Conservation (phyloP, 1,139 yeast genomes). For the Candida sojae region DNA sequence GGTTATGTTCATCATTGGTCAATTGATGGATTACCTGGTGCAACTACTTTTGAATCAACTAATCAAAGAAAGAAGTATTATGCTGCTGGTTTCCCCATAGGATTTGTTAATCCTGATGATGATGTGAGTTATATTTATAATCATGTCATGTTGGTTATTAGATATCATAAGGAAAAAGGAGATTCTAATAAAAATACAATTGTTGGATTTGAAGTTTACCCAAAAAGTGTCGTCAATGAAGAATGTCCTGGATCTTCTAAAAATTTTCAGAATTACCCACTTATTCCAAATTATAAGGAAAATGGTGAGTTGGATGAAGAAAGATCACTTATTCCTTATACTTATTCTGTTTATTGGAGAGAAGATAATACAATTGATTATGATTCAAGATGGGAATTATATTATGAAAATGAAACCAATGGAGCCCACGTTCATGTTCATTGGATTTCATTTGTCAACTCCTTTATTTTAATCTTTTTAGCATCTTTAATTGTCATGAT, state of each 20-base stretch:
- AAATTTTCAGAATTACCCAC: conserved; percentile 54
- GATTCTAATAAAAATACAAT: conserved; percentile 51
- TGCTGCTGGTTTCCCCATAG: conserved; percentile 86
- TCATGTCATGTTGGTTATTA: conserved; percentile 77
- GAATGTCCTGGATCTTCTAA: conserved; percentile 72
- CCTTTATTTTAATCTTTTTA: conserved; percentile 59
- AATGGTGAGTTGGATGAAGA: conserved; percentile 20
- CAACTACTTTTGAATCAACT: conserved; percentile 76
- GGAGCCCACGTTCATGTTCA: conserved; percentile 52
- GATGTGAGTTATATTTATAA: conserved; percentile 67
- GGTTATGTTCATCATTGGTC: conserved; percentile 85
- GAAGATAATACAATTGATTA: conserved; percentile 73
- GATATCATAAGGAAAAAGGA: conserved; percentile 60
- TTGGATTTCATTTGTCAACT: conserved; percentile 71
- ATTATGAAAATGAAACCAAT: conserved; percentile 57
- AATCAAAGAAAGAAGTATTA: conserved; percentile 66
- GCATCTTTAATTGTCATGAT: conserved; percentile 65
- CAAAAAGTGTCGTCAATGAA: conserved; percentile 70
- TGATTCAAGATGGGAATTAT: conserved; percentile 74
- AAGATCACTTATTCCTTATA: conserved; percentile 61
- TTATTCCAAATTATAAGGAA: conserved; percentile 25
- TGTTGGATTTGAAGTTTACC: conserved; percentile 91
- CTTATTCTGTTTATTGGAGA: conserved; percentile 88
- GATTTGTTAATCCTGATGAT: conserved; percentile 55
- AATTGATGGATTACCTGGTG: conserved; percentile 84